These are phyloP conservation scores for Pleurotus citrinopileatus DNA, from an alignment of 768 basidiomycete genomes.

Conservation along the genomic window DNA sequence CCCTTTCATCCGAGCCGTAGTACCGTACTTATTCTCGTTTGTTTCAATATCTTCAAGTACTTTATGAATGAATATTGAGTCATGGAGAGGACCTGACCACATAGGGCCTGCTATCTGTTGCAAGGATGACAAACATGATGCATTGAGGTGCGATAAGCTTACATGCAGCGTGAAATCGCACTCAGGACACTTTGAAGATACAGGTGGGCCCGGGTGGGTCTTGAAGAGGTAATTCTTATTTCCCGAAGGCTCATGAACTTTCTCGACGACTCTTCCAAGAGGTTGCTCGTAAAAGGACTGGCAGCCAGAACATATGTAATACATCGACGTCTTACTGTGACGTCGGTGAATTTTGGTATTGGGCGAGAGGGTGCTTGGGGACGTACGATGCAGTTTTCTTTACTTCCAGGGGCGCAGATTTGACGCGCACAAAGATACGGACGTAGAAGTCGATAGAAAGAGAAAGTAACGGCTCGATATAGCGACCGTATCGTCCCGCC, in stretches of 20 bases:
- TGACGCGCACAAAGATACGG: conserved; percentile 82
- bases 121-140: not conserved
- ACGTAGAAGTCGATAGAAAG: conserved; percentile 98
- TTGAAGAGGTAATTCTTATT: conserved; percentile 67
- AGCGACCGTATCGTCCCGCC: conserved; percentile 89
- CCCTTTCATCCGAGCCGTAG: conserved; percentile 83
- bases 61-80: conserved; percentile 66
- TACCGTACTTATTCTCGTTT: conserved; percentile 68
- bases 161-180: conserved; percentile 81
- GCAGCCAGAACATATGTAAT: conserved; percentile 84
- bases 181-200: conserved; percentile 70
- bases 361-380: not conserved
- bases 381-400: conserved; percentile 79
- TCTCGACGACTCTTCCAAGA: conserved; percentile 72
- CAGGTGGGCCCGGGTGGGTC: conserved; percentile 65
- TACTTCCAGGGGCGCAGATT: conserved; percentile 73
- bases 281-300: conserved; percentile 83
- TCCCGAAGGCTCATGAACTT: conserved; percentile 50
- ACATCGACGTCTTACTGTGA: conserved; percentile 77
- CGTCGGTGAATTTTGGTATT: conserved; percentile 11
- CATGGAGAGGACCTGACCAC: conserved; percentile 92
- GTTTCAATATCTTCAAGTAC: conserved; percentile 72
- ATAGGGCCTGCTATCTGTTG: conserved; percentile 87
- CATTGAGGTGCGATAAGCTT: conserved; percentile 19
- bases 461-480: conserved; percentile 84